Conservation (phyloP, 345 rosid genomes). For the Fremontodendron californicum region DNA sequence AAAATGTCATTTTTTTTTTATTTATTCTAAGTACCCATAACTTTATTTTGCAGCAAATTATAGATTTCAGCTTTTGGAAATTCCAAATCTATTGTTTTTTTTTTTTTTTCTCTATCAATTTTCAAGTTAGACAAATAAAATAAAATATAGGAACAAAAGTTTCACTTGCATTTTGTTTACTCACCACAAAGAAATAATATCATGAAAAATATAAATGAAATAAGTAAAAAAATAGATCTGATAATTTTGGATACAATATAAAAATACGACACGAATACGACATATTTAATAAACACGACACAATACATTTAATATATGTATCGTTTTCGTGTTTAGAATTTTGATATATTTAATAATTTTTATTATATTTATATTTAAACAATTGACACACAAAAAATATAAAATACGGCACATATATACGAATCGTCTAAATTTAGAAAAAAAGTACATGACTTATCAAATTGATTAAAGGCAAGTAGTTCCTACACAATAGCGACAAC, state of each 20-base stretch:
- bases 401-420: no score
- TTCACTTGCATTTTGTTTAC: background rate
- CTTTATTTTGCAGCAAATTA: background rate
- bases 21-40: background rate
- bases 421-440: no score
- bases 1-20: conserved; percentile 8
- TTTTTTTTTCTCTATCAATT: background rate
- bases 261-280: no score
- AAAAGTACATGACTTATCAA: background rate
- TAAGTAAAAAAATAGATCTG: no score
- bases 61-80: background rate
- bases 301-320: no score
- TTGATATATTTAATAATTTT: no score
- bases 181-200: background rate
- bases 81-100: background rate
- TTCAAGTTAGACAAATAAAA: background rate
- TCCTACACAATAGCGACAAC: background rate
- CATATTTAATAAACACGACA: no score
- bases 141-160: background rate
- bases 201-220: background rate
- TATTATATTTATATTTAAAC: no score
- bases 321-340: no score
- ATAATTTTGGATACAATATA: no score
- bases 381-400: no score
- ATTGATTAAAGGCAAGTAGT: background rate